Evolutionary conservation across 257 asterid genomes (phyloP).

Genomic region (Gentiana dahurica): DNA sequence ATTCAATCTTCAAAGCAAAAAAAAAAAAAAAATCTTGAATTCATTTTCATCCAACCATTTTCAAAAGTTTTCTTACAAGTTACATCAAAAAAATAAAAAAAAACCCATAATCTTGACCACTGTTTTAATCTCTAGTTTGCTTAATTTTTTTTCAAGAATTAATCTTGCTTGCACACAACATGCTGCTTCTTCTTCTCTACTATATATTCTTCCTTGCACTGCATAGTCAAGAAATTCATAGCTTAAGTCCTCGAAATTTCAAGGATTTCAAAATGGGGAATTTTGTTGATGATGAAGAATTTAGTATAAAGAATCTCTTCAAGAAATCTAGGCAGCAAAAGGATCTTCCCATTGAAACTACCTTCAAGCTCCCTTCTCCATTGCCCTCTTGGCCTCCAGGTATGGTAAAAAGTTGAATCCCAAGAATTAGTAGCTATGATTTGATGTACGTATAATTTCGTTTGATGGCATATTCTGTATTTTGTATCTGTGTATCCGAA

Average conservation of each 20-base stretch:
- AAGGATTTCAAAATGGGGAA: conserved; percentile 26
- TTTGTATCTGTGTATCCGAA: not conserved
- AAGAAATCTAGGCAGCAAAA: conserved; percentile 20
- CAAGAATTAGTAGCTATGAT: too few relatives aligned
- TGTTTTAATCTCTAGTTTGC: not conserved
- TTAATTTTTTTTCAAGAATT: not conserved
- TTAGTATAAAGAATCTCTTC: conserved; percentile 7
- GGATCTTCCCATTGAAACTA: conserved; percentile 33
- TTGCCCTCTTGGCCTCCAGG: conserved; percentile 78
- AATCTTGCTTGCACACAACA: conserved; percentile 17
- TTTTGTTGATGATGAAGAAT: conserved; percentile 1
- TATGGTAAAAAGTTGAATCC: conserved; percentile 8
- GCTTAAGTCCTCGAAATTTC: conserved; percentile 9
- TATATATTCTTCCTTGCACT: conserved; percentile 14
- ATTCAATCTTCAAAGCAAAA: too few relatives aligned
- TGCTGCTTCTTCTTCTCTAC: conserved; percentile 11
- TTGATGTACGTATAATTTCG: too few relatives aligned
- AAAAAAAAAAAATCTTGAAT: too few relatives aligned
- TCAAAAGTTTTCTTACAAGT: conserved; percentile 9
- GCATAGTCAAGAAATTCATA: conserved; percentile 7
- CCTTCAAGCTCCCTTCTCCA: conserved; percentile 57
- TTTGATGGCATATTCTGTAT: not conserved
- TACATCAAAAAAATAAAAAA: not conserved
- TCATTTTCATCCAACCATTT: too few relatives aligned
- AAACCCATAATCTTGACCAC: not conserved